A percentile compares a stretch with the other conserved stretches of the same genome.
Conservation (phyloP, 2,329 filamentous ascomycete genomes). For the Alternaria novae-zelandiae region DNA sequence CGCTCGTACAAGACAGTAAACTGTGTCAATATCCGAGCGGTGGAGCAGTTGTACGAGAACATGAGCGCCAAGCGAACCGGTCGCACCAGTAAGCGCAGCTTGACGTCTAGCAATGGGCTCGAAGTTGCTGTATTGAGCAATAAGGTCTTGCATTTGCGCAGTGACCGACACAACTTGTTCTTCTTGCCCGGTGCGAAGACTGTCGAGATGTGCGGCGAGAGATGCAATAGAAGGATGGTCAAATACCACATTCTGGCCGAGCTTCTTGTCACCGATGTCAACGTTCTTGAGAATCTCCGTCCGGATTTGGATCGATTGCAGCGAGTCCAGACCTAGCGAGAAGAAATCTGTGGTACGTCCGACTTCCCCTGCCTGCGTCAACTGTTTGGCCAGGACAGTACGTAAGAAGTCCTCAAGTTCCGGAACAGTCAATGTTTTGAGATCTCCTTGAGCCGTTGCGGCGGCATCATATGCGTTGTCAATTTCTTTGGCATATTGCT, state of each 20-base stretch:
- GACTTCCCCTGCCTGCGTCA: constrained; percentile 16
- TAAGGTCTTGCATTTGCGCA: constrained; percentile 54
- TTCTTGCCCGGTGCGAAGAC: constrained; percentile 49
- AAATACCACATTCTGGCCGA: constrained; percentile 65
- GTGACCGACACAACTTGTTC: constrained; percentile 44
- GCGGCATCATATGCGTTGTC: constrained; percentile 53
- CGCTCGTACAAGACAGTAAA: constrained; percentile 63
- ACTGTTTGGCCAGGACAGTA: constrained; percentile 15
- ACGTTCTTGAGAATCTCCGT: constrained; percentile 59
- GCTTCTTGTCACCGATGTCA: constrained; percentile 52
- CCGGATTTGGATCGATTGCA: constrained; percentile 64
- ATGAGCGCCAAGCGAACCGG: constrained; percentile 70
- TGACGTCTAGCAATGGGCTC: constrained; percentile 14
- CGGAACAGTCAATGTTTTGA: neutral
- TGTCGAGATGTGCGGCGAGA: constrained; percentile 55
- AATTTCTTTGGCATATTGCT: constrained; percentile 57
- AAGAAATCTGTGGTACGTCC: constrained; percentile 63
- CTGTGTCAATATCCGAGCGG: constrained; percentile 39
- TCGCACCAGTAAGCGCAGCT: constrained; percentile 66
- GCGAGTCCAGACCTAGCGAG: constrained; percentile 62
- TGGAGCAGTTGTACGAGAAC: constrained; percentile 52
- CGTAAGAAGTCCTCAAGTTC: constrained; percentile 23
- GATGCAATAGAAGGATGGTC: constrained; percentile 60
- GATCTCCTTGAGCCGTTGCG: neutral
- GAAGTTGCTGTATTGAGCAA: constrained; percentile 54